Evolutionary conservation across 140 eudicot genomes (phyloP), one percentile per base, ranked within the genome.

Genomic region (Anethum foeniculum): DNA sequence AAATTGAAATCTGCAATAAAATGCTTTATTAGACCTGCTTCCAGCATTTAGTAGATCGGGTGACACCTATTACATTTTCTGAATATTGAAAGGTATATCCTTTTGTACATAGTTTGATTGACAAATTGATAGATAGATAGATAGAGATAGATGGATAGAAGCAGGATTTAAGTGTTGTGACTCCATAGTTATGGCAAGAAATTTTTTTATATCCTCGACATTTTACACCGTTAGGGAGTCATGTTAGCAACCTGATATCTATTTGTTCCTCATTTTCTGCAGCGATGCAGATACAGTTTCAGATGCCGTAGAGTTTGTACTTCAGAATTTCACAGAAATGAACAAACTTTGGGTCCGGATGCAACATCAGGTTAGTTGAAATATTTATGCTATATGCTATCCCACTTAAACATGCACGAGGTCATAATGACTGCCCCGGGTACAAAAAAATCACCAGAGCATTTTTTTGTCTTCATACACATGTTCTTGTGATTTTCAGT

Each of bases 341-440:
- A 94, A 94, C 90, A 94, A 94, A 82, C 91, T 94, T 67, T 94
- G 98, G 98, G 98, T 94, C 81, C 88, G 98, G 80, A 94, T 94
- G 98, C 98, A 90, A 74, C 93, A 94, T 81, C 98, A 94, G 97
- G 98, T 93, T 83, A 81, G 94, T 85, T 82, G 71, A 67, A 65
- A 75, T 81, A 44, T 54, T 69, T 65, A 34, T 64, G n/a, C 81
- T 77, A 77, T 82, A 71, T 82, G 78, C 67, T 76, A 81, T 81
- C 65, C 60, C 79, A 78, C 81, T 49, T 78, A 64, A 84, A 78
- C 81, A 71, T 81, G 76, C 75, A 83, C 52, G 78, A 82, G 79
- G 46, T 78, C 77, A 54, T 64, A 67, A 43, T 75, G 80, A 87
- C 74, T 83, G 80, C 81, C 47, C 81, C 10, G 76, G 78, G 83